Evolutionary conservation across 2,329 filamentous ascomycete species (phyloP), one percentile per base, ranked within the genome.

Genomic region (Aspergillus viridinutans): DNA sequence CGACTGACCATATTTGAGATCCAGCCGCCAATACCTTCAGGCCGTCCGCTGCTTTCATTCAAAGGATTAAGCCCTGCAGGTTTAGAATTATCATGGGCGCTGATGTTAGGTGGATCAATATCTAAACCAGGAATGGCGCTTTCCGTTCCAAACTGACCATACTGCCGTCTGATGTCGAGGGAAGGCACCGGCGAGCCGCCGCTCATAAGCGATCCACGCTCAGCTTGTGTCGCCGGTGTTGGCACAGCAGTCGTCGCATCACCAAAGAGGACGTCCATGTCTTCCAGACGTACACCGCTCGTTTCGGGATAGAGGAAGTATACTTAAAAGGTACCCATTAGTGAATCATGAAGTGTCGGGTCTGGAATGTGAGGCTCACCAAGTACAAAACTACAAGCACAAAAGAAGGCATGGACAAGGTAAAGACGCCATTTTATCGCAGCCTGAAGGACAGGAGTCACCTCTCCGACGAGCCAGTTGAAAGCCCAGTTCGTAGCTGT

Each of bases 251-350:
- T 92, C 26, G 90, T 94, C 38, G 92, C 90, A 73, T 99, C 94
- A 62, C 94, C 94, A 69, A 99, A 99, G 17, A 99, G 78, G 2
- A 86, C 83, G 72, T 96, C 90, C 94, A 99, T 99, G 65, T 99
- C 94, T 76, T 99, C 94, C 52, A 99, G 82, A 56, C 92, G 88
- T 57, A 99, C 87, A 67, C 95, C 95, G 64, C 92, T 94, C 0
- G 94, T 99, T 76, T 99, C 94, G 29, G 94, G 94, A 73, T 97
- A 99, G 64, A 96, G 85, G 76, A 97, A 97, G 77, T 93, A 99
- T 7, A 99, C 94, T 97, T 62, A 26, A 3, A 25, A 43, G 71
- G 58, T 14, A 47, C 53, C 47, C 54, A 59, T 58, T 25, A 58
- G 52, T 53, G 53, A 28, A n/a, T 7, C 38, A 43, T 49, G 57